phyloP scores from a whole-genome alignment of 208 protist genomes.

The Crithidia expoeki region DNA sequence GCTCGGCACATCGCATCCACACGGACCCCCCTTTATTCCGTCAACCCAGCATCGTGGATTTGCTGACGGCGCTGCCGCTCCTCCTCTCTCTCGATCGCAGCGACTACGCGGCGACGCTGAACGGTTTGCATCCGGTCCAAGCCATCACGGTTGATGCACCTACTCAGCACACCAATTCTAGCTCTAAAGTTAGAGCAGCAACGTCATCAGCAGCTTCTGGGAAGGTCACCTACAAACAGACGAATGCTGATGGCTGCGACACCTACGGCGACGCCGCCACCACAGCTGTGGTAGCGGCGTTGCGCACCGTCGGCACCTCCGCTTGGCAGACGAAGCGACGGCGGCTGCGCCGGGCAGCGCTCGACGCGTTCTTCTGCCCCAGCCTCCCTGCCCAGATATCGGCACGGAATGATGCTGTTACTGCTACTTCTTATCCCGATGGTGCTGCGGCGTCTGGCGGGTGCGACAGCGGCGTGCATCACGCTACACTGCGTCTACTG shows the following conservation, averaged over 20 bases:
- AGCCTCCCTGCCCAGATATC: slow-evolving; percentile 19
- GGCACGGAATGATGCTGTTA: not conserved
- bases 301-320: slow-evolving; percentile 3
- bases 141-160: too few relatives aligned
- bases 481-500: slow-evolving; percentile 12
- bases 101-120: slow-evolving; percentile 18
- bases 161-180: too few relatives aligned
- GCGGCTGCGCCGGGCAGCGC: slow-evolving; percentile 18
- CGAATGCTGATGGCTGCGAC: not conserved
- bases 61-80: slow-evolving; percentile 32
- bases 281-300: slow-evolving; percentile 21
- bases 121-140: not conserved
- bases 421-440: too few relatives aligned
- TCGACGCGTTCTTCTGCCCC: slow-evolving; percentile 31
- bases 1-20: not conserved
- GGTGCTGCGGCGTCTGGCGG: too few relatives aligned
- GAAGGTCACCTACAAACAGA: not conserved
- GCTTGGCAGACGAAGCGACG: slow-evolving; percentile 20
- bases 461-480: slow-evolving; percentile 10
- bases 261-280: slow-evolving; percentile 19
- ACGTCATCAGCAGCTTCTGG: not conserved
- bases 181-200: not conserved
- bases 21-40: not conserved
- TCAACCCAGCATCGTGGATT: slow-evolving; percentile 25
- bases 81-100: slow-evolving; percentile 26